Base-by-base conservation (phyloP, 2,329 filamentous ascomycete genomes). In the Monosporascus sp. region DNA sequence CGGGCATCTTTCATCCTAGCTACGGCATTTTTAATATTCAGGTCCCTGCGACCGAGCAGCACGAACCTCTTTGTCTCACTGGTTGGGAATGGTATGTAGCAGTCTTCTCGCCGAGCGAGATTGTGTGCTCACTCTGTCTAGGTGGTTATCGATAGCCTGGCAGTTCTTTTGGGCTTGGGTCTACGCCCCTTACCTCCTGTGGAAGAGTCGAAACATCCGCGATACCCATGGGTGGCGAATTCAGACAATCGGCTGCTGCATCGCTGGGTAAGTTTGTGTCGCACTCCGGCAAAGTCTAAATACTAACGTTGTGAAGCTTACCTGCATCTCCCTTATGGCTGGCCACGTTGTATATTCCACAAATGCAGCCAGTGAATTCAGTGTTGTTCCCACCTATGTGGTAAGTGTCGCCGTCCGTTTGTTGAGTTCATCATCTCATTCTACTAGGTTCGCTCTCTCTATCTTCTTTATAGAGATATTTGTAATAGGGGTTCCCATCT, bases 311-410 rank as follows among this genome's bases (percentile, higher is more conserved):
- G 5, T 31, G 47, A 45, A 84, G 82, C 52, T 76, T 88, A 20
- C 84, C 80, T 52, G 84, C 84, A 22, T 81, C 84, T 8, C 86
- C 86, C 0, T 77, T 88, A 71, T 88, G 85, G 85, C 76, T 88
- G 38, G 68, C 85, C 24, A 85, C 82, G 52, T 70, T 83, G 16
- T 76, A 81, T 54, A 73, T 74, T 3, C 76, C 80, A 6, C 72
- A 59, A 8, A 79, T 85, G 72, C 71, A 67, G 2, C 63, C 69
- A 0, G 68, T 85, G 51, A 85, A 85, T 64, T 62, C 69, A 14
- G 78, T 77, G 64, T 85, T 76, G 58, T 71, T 83, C 16, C 83
- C 85, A 49, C 80, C 83, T 2, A 79, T 84, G 65, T 88, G 85
- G 83, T 84, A 68, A 66, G 78, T 66, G 44, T 52, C 40, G 41